phyloP scores from a whole-genome alignment of 768 basidiomycete species.

The Auricularia sp. region DNA sequence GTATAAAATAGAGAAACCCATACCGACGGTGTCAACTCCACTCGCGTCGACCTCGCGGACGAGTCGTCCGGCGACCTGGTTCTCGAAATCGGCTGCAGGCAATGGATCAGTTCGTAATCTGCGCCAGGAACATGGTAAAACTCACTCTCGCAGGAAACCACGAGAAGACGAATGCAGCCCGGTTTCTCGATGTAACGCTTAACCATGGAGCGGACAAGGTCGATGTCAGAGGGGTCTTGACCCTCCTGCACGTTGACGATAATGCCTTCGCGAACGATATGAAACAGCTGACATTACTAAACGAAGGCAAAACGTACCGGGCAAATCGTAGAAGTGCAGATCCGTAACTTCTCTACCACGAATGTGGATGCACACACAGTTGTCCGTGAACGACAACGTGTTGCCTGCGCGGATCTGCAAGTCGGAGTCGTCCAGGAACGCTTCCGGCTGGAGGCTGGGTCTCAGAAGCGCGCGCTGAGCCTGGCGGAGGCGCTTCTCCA shows the following conservation, averaged over 20 bases:
- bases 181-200: conserved; percentile 48
- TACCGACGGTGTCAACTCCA: conserved; percentile 63
- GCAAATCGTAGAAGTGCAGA: conserved; percentile 56
- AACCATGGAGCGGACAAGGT: conserved; percentile 50
- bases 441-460: conserved; percentile 6
- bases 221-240: conserved; percentile 47
- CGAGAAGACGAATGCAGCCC: conserved; percentile 53
- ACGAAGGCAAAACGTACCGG: conserved; percentile 28
- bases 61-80: conserved; percentile 63
- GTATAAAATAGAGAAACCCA: conserved; percentile 9
- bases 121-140: neutral
- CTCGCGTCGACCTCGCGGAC: conserved; percentile 50
- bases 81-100: conserved; percentile 63
- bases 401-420: conserved; percentile 10
- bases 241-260: conserved; percentile 45
- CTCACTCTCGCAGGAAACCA: conserved; percentile 57
- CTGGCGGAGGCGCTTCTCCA: conserved; percentile 11
- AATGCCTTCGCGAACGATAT: conserved; percentile 29
- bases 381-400: conserved; percentile 37
- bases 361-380: conserved; percentile 49
- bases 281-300: neutral
- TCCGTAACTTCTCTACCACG: conserved; percentile 51
- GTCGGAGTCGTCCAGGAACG: conserved; percentile 11
- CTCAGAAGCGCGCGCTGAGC: conserved; percentile 16
- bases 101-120: neutral